Percentiles rank a stretch among this genome's conserved stretches.
These are phyloP conservation scores for Penicillium olsonii DNA, from an alignment of 2,329 filamentous ascomycete species.

Conservation along the genomic window DNA sequence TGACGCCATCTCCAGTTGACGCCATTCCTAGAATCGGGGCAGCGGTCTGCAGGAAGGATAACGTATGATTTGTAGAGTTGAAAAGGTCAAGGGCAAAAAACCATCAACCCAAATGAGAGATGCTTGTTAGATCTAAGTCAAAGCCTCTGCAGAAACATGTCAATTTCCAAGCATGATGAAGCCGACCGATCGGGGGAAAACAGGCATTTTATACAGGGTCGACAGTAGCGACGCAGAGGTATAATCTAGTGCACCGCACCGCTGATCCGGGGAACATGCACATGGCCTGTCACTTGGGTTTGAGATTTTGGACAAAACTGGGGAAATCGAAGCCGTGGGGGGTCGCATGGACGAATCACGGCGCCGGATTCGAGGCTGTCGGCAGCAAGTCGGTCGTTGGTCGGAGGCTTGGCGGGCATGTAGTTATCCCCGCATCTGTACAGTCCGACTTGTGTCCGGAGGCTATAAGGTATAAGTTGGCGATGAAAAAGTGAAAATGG, in stretches of 20 bases:
- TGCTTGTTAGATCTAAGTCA: not conserved
- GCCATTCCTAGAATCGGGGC: not conserved
- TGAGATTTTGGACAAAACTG: constrained; percentile 11
- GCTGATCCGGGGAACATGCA: constrained; percentile 12
- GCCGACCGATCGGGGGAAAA: not conserved
- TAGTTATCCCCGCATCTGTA: not conserved
- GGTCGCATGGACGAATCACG: constrained; percentile 3
- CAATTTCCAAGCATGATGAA: not conserved
- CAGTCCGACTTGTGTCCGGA: constrained; percentile 7
- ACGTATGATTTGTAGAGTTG: not conserved
- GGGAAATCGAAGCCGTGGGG: constrained; percentile 11
- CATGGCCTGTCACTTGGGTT: not conserved
- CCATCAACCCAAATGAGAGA: not conserved
- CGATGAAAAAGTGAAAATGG: not conserved
- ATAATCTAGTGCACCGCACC: constrained; percentile 1
- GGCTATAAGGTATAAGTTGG: constrained; percentile 2
- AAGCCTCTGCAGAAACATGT: not conserved
- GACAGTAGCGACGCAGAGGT: not conserved
- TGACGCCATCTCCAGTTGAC: not conserved
- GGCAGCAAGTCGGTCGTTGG: constrained; percentile 16
- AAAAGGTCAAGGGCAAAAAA: too few relatives aligned
- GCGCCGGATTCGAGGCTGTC: not conserved
- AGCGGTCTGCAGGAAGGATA: not conserved
- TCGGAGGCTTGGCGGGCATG: constrained; percentile 11
- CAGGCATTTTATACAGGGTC: constrained; percentile 10